Base-by-base conservation (phyloP, 306 rosid genomes). In the Pyrus betulifolia region DNA sequence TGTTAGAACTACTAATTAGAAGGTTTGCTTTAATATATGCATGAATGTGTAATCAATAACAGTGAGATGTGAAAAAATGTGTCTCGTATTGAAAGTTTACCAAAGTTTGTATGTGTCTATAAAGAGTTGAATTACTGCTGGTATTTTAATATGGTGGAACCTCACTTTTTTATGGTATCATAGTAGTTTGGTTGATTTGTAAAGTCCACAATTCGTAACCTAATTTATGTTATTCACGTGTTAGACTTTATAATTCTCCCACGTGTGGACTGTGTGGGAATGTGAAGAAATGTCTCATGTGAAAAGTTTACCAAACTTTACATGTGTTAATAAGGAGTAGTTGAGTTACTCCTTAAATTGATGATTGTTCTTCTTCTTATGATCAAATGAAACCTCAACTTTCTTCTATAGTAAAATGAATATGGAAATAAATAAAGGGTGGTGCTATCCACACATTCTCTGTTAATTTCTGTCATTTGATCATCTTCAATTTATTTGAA, bases 131-230 rank as follows among this genome's bases (percentile, higher is more conserved):
- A 1, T 17, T 15, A 49, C 3, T 4, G 2, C 21, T 49, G 3
- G 6, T 15, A 49, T 5, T 49, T 18, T 49, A 14, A 14, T 49
- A 49, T 49, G 6, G 8, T 49, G 8, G 18, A 15, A 49, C 6
- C 8, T 4, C 2, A 49, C 15, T 15, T 40, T 15, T 49, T 49
- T 2, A 49, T 49, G 8, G 3, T 49, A 49, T 49, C 21, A 15
- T 49, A 15, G 1, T 6, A 49, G 3, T 0, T 49, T 49, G 21
- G 19, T 6, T 0, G 2, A 0, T 6, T 1, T 49, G 8, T 5
- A 2, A 49, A 49, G 1, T 3, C 17, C 21, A 49, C 0, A 0
- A 5, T 5, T 5, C 21, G 8, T 17, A 0, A 51, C 1, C 0
- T 4, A 51, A 51, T 51, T 51, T 51, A 18, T 51, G 6, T 17